Conservation (phyloP, 768 basidiomycete genomes). For the Russula virescens region DNA sequence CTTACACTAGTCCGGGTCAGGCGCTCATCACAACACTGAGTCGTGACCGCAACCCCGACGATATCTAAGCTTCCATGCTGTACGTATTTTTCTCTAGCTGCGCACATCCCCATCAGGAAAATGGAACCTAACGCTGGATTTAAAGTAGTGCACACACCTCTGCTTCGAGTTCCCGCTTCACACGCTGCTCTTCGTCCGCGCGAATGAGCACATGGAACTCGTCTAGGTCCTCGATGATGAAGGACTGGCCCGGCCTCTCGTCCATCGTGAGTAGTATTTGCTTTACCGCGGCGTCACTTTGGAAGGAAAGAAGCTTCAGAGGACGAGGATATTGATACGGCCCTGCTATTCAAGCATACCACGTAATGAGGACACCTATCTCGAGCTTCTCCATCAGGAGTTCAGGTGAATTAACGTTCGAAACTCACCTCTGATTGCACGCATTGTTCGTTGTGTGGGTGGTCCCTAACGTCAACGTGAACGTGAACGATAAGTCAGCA, state of each 20-base stretch:
- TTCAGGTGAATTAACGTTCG: background rate
- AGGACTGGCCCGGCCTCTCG: conserved; percentile 53
- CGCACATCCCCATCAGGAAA: background rate
- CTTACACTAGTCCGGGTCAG: too few species aligned
- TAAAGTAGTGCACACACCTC: conserved; percentile 54
- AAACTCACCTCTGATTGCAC: conserved; percentile 11
- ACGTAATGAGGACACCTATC: conserved; percentile 62
- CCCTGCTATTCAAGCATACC: conserved; percentile 36
- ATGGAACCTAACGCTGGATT: background rate
- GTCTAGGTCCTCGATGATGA: conserved; percentile 85
- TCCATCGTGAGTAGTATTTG: conserved; percentile 81
- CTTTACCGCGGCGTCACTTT: conserved; percentile 86
- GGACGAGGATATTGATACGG: background rate
- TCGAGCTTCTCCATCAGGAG: background rate
- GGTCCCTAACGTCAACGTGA: too few species aligned
- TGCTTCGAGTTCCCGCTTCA: conserved; percentile 63
- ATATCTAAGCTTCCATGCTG: conserved; percentile 44
- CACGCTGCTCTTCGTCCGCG: conserved; percentile 72
- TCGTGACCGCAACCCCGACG: conserved; percentile 1
- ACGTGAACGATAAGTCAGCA: too few species aligned
- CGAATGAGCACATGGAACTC: conserved; percentile 80
- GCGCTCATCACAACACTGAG: background rate
- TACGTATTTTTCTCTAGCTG: conserved; percentile 87
- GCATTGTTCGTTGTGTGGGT: background rate
- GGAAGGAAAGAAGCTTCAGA: background rate